Conservation (phyloP, 108 stramenopile species). For the Halocafeteria seosinensis region DNA sequence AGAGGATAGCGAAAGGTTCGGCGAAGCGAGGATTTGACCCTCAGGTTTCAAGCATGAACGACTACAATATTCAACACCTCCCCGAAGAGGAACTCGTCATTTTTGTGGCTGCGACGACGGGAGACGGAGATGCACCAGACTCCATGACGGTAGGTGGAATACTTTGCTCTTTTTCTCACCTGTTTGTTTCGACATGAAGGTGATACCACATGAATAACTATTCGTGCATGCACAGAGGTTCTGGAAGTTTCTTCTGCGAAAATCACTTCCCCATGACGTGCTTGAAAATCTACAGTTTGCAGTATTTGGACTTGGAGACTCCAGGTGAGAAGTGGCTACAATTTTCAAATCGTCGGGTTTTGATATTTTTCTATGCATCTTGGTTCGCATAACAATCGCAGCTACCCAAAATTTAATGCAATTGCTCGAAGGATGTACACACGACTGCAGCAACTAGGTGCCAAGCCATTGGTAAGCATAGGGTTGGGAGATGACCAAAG, state of each 20-base stretch:
- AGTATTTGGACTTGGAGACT: conserved; percentile 17
- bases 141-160: conserved; percentile 10
- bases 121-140: conserved; percentile 13
- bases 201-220: not conserved
- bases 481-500: conserved; percentile 16
- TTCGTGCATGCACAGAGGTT: conserved; percentile 2
- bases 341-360: no score
- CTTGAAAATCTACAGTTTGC: not conserved
- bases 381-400: no score
- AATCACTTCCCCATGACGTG: not conserved
- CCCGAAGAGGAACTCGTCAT: not conserved
- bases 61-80: not conserved
- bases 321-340: no score
- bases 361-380: no score
- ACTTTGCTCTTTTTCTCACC: no score
- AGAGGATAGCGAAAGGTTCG: not conserved
- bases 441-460: conserved; percentile 12
- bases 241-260: conserved; percentile 9
- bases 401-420: conserved; percentile 11
- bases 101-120: conserved; percentile 17
- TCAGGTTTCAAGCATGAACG: not conserved
- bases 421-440: conserved; percentile 7
- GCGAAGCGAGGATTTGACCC: not conserved
- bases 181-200: not conserved
- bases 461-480: not conserved